Conservation (phyloP, 2,329 filamentous ascomycete species). For the Diaporthe helianthi region DNA sequence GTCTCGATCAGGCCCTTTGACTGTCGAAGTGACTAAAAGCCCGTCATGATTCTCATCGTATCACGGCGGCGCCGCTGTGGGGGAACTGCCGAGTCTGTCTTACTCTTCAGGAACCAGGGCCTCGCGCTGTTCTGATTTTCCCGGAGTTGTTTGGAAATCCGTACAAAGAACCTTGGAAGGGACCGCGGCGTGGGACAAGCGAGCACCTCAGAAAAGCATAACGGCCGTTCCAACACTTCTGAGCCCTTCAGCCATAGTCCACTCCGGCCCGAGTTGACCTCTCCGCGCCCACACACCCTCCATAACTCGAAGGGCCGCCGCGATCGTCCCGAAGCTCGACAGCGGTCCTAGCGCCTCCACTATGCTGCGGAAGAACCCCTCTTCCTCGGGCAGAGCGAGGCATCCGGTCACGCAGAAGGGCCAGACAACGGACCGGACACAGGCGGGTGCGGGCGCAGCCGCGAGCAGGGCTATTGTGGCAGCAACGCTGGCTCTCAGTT, state of each 20-base stretch:
- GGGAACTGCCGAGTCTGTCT: not conserved
- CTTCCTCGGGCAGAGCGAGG: slow-evolving; percentile 48
- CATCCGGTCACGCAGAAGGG: slow-evolving; percentile 48
- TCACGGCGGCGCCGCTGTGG: not conserved
- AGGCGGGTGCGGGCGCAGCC: slow-evolving; percentile 37
- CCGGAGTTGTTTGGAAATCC: too few species aligned
- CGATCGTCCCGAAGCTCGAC: slow-evolving; percentile 54
- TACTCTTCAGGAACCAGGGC: not conserved
- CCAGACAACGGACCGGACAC: slow-evolving; percentile 44
- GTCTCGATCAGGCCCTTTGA: not conserved
- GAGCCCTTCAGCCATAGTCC: slow-evolving; percentile 42
- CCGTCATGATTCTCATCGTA: too few species aligned
- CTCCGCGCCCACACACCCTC: slow-evolving; percentile 53
- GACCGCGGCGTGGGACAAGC: not conserved
- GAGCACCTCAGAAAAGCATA: slow-evolving; percentile 43
- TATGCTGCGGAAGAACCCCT: slow-evolving; percentile 51
- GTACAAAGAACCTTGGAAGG: too few species aligned
- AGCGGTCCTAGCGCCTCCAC: slow-evolving; percentile 50
- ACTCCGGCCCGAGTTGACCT: slow-evolving; percentile 38
- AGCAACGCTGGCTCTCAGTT: slow-evolving; percentile 45
- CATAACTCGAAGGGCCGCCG: slow-evolving; percentile 53
- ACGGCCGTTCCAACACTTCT: slow-evolving; percentile 52
- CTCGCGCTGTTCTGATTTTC: too few species aligned
- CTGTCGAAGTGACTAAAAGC: not conserved
- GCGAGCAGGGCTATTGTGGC: slow-evolving; percentile 35